phyloP scores from a whole-genome alignment of 805 yeast species.

The Saccharomycopsis fodiens region DNA sequence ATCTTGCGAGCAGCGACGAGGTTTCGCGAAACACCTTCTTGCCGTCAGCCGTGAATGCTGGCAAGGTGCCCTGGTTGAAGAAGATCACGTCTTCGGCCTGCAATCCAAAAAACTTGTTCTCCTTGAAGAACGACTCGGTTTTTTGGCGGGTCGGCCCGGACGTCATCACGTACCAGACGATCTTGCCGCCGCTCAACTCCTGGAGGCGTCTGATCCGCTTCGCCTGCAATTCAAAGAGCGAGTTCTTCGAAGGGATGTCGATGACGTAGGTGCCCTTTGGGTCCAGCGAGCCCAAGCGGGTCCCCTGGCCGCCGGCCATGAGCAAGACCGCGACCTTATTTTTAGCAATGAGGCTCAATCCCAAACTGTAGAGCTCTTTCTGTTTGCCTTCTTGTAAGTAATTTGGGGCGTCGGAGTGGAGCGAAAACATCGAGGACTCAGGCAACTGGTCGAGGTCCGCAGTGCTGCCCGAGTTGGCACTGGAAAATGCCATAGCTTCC shows the following conservation, averaged over 20 bases:
- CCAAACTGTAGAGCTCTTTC: conserved; percentile 40
- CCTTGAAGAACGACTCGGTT: conserved; percentile 64
- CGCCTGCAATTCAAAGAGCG: conserved; percentile 88
- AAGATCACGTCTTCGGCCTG: conserved; percentile 51
- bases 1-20: conserved; percentile 52
- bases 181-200: conserved; percentile 37
- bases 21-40: conserved; percentile 56
- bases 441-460: conserved; percentile 44
- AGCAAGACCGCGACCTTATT: conserved; percentile 82
- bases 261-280: conserved; percentile 96
- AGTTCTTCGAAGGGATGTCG: conserved; percentile 73
- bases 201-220: conserved; percentile 69
- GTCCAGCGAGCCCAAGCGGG: conserved; percentile 78
- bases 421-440: conserved; percentile 42
- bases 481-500: conserved; percentile 28
- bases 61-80: conserved; percentile 93
- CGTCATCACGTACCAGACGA: conserved; percentile 94
- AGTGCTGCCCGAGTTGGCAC: conserved; percentile 23
- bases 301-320: conserved; percentile 99
- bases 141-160: conserved; percentile 74
- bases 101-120: conserved; percentile 67
- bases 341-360: conserved; percentile 57
- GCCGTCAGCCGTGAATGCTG: conserved; percentile 75
- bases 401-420: conserved; percentile 26
- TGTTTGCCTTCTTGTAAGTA: conserved; percentile 27